These are phyloP conservation scores for Ormosia emarginata DNA, from an alignment of 306 rosid genomes.

Conservation along the genomic window DNA sequence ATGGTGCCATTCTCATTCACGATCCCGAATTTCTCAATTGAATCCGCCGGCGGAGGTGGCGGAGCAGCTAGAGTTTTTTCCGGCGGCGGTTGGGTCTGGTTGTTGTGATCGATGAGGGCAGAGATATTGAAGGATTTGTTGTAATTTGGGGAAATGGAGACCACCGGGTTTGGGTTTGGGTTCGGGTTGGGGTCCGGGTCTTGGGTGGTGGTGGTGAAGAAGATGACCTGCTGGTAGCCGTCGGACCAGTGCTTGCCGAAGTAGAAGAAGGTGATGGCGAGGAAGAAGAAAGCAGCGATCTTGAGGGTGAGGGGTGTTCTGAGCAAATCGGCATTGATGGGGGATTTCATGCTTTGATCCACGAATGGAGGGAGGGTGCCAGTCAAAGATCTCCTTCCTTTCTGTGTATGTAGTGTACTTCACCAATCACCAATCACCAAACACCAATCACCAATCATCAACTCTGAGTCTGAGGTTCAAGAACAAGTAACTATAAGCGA, in stretches of 20 bases:
- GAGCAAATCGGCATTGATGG: constrained; percentile 40
- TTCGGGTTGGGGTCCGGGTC: constrained; percentile 28
- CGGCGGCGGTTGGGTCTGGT: constrained; percentile 11
- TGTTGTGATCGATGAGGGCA: constrained; percentile 34
- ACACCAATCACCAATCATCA: too few species aligned
- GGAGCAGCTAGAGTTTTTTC: constrained; percentile 20
- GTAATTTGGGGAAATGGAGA: constrained; percentile 62
- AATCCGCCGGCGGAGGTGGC: constrained; percentile 12
- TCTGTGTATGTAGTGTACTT: too few species aligned
- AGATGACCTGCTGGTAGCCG: constrained; percentile 67
- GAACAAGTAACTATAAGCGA: too few species aligned
- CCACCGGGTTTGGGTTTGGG: constrained; percentile 31
- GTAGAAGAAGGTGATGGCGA: constrained; percentile 62
- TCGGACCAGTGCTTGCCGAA: constrained; percentile 77
- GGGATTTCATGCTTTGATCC: constrained; percentile 37
- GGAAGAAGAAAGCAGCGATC: constrained; percentile 42
- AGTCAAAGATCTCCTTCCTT: not conserved
- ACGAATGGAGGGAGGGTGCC: not conserved
- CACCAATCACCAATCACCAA: too few species aligned
- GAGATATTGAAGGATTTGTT: constrained; percentile 46
- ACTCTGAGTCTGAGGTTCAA: too few species aligned
- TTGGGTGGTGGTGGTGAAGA: constrained; percentile 45
- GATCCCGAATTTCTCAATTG: constrained; percentile 60
- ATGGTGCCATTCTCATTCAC: constrained; percentile 82
- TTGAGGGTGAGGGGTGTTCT: constrained; percentile 33